Evolutionary conservation across 1,284 basidiomycete species (phyloP), one percentile per base, ranked within the genome.

Genomic region (Cutaneotrichosporon sp.): DNA sequence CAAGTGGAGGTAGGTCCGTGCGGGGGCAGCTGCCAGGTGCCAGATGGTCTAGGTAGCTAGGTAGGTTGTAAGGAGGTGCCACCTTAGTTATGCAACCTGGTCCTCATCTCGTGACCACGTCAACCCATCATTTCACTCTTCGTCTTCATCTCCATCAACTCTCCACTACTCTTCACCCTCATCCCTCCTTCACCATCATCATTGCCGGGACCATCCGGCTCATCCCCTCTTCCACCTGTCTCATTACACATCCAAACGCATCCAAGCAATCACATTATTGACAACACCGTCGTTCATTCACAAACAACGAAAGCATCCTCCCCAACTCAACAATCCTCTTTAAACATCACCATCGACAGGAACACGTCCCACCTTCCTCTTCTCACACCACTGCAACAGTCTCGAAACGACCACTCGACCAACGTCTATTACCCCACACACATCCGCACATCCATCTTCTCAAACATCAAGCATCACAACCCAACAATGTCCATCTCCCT

Each of bases 401-500:
- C 40, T 36, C 5, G 40, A 42, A 42, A 42, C 40, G 40, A 42
- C 40, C 40, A 42, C 40, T 42, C 11, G 36, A 42, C 40, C 40
- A 42, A 42, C 40, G 10, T 42, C 14, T 18, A 13, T 1, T 13
- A 1, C 40, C 14, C 40, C 40, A 42, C 40, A 42, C 40, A 42
- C 40, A 18, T 42, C 11, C 5, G 5, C 40, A 42, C 9, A 42
- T 18, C 40, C 40, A 42, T 16, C 10, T 42, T 16, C 14, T 16
- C 10, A 31, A 49, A 52, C 11, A 30, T 51, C 49, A 21, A 50
- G n/a, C 49, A 26, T 30, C 21, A 30, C 49, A 16, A 51, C 49
- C 1, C 52, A 53, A 32, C 52, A 31, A 80, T 79, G 75, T 77
- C 76, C 64, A 79, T 81, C 73, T 79, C 79, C n/a, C 72, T 78